Evolutionary conservation across 768 basidiomycete species (phyloP), one percentile per base, ranked within the genome.

Genomic region (Termitomyces sp.): DNA sequence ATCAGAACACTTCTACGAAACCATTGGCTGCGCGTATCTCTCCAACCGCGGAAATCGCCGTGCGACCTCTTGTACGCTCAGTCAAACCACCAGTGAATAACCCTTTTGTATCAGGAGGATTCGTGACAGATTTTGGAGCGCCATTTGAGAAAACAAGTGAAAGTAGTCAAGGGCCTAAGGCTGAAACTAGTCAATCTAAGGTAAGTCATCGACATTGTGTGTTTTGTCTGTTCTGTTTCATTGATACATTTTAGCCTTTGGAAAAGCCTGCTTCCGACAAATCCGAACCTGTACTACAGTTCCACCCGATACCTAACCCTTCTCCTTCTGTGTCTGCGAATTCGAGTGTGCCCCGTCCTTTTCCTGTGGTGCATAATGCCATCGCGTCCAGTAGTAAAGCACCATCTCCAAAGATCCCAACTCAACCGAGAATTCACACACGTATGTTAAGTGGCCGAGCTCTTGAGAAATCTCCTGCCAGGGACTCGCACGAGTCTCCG

Each of bases 71-170:
- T 33, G 22, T 8, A 53, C 54, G 45, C 7, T 42, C 45, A n/a
- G 59, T 28, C 33, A 72, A 70, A 44, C 58, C 65, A 8, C 44
- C 63, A 3, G 50, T 74, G 42, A 67, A 69, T 48, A 82, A 79
- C 67, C 75, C 81, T n/a, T 82, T 84, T 58, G 77, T 83, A 12
- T 81, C 81, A 11, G 79, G 75, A n/a, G 81, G 83, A 20, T 79
- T 81, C 50, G 70, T 82, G 59, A 78, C 78, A 15, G 79, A 80
- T 54, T 81, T 82, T 39, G 73, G 74, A 36, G 74, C 73, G 40
- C 33, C 59, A 11, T 16, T 20, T 39, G 59, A 53, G 28, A 42
- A 61, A 51, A 24, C 28, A 45, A 58, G 33, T 5, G 44, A 32
- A 20, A 22, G 42, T 12, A 33, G 35, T 4, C 35, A 40, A 16